Conservation (phyloP, 345 rosid genomes). For the Euphorbia peplus region DNA sequence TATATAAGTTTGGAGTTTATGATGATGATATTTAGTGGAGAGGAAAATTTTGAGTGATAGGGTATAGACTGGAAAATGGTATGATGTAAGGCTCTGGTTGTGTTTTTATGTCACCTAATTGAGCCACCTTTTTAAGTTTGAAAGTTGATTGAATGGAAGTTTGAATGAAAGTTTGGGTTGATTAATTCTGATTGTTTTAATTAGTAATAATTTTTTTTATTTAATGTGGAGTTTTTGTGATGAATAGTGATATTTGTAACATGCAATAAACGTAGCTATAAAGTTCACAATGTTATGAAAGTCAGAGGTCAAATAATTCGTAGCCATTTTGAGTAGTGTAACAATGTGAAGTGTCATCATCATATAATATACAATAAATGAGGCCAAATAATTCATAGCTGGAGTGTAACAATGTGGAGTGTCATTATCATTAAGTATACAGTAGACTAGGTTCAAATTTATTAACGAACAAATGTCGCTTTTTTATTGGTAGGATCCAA, state of each 20-base stretch:
- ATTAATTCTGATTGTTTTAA: neutral
- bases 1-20: neutral
- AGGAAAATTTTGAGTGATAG: neutral
- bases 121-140: neutral
- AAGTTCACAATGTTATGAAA: neutral
- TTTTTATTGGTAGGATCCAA: too few relatives aligned
- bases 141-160: neutral
- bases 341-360: too few relatives aligned
- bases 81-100: constrained; percentile 5
- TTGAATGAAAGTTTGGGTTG: constrained; percentile 13
- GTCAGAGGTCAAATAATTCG: too few relatives aligned
- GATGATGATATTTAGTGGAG: neutral
- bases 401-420: too few relatives aligned
- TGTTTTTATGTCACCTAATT: neutral
- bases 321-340: too few relatives aligned
- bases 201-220: neutral
- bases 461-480: too few relatives aligned
- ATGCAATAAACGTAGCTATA: neutral
- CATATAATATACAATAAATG: too few relatives aligned
- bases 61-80: neutral
- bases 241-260: too few relatives aligned
- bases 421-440: too few relatives aligned
- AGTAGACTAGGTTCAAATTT: too few relatives aligned
- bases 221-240: neutral
- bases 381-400: too few relatives aligned